Base-by-base conservation (phyloP, 192 early-diverging fungal genomes). In the Diversispora eburnea region DNA sequence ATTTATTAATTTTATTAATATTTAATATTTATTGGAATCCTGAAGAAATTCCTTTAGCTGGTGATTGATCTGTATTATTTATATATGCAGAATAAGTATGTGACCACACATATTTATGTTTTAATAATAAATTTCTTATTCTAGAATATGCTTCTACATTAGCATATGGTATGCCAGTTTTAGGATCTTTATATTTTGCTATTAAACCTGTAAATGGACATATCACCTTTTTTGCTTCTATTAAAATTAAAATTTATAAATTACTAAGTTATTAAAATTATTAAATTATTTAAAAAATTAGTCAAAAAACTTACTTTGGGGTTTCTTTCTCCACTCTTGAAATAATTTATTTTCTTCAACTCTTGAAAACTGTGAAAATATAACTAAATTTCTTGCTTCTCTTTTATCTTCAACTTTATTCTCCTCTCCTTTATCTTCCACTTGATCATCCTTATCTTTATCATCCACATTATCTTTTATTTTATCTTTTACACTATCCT, bases 151-250 rank as follows among this genome's bases (percentile, higher is more conserved):
- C 87, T 3, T 87, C 81, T 49, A 80, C 78, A 59, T 84, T 88
- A 8, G 87, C 84, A 62, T 87, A 91, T 0, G 90, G 90, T 13
- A 89, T 77, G 1, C 75, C 73, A 15, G 84, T 88, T 8, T 41
- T 67, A 0, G 90, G 89, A 66, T 90, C 88, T 45, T 79, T 77
- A 75, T 89, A 91, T 33, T 78, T 81, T 12, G 89, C 90, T 8
- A 76, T 74, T 39, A 84, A 73, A 8, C 89, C 89, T 7, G 90
- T 90, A 52, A 91, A 81, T 9, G 81, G 84, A 66, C 90, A 91
- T 4, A 79, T 42, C 3, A 78, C 75, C 19, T 78, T 75, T 41
- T 81, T 75, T 19, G 75, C 70, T 63, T 78, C 80, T 81, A 54
- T n/a, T 8, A 60, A 70, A 9, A 5, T 59, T 45, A 3, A 67